A percentile compares a stretch with the other conserved stretches of the same genome.
Evolutionary conservation across 164 flowering plant species (phyloP).

Genomic region (Stephania cephalantha): DNA sequence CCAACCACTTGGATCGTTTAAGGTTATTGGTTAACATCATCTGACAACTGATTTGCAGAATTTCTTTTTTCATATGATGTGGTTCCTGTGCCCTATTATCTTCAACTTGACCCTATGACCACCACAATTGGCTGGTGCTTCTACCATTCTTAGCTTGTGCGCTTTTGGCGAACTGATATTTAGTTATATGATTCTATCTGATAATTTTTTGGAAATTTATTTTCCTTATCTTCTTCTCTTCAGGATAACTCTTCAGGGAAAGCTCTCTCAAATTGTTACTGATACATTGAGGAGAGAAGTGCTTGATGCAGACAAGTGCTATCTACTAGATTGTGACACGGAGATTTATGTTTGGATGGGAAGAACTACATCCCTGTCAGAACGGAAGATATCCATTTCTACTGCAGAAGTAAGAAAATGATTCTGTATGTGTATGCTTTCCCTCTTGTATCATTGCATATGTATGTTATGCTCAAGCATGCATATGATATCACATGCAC

Average conservation of each 20-base stretch:
- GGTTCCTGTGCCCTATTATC: too few relatives aligned
- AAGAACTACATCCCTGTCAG: constrained; percentile 43
- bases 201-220: not conserved
- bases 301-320: constrained; percentile 52
- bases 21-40: constrained; percentile 2
- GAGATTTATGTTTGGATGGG: constrained; percentile 77
- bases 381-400: constrained; percentile 48
- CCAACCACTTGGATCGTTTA: not conserved
- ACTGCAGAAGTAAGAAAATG: constrained; percentile 41
- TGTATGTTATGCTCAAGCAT: not conserved
- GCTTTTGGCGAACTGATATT: too few relatives aligned
- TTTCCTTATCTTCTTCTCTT: not conserved
- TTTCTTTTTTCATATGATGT: too few relatives aligned
- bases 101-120: too few relatives aligned
- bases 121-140: too few relatives aligned
- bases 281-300: constrained; percentile 31
- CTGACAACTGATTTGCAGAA: not conserved
- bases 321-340: constrained; percentile 52
- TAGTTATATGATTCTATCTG: too few relatives aligned
- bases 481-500: not conserved
- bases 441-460: not conserved
- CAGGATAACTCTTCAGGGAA: constrained; percentile 46
- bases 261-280: constrained; percentile 25
- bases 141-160: too few relatives aligned
- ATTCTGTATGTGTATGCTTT: not conserved